Evolutionary conservation across 192 early-diverging fungal genomes (phyloP).

Genomic region (Coemansia sp.): DNA sequence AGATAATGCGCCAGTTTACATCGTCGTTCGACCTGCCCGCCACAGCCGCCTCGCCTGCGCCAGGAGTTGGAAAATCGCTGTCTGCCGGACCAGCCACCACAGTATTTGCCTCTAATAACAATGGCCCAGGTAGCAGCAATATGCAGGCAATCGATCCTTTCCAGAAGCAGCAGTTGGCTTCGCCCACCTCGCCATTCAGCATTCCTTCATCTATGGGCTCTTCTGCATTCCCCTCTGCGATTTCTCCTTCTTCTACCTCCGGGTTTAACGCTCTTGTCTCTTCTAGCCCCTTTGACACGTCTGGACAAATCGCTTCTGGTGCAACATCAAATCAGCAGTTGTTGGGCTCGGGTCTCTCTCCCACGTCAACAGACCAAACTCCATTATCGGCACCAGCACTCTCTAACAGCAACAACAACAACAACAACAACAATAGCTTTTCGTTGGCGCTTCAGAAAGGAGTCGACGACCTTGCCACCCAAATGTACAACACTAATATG

Average conservation of each 20-base stretch:
- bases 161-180: conserved; percentile 14
- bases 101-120: not conserved
- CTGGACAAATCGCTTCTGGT: conserved; percentile 10
- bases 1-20: conserved; percentile 46
- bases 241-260: conserved; percentile 21
- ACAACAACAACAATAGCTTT: not conserved
- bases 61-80: not conserved
- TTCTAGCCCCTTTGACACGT: conserved; percentile 23
- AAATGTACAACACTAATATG: conserved; percentile 45
- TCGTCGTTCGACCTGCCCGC: conserved; percentile 43
- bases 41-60: not conserved
- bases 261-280: conserved; percentile 17
- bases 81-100: not conserved
- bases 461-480: conserved; percentile 30
- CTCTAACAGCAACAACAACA: not conserved
- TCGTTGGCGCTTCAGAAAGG: conserved; percentile 17
- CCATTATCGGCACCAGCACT: not conserved
- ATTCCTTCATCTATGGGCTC: conserved; percentile 22
- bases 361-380: not conserved
- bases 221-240: conserved; percentile 19
- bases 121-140: conserved; percentile 13
- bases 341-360: not conserved
- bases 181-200: conserved; percentile 21
- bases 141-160: conserved; percentile 10
- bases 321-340: not conserved